These are phyloP conservation scores for Penicillium sp. DNA, from an alignment of 2,329 filamentous ascomycete species.

Conservation along the genomic window DNA sequence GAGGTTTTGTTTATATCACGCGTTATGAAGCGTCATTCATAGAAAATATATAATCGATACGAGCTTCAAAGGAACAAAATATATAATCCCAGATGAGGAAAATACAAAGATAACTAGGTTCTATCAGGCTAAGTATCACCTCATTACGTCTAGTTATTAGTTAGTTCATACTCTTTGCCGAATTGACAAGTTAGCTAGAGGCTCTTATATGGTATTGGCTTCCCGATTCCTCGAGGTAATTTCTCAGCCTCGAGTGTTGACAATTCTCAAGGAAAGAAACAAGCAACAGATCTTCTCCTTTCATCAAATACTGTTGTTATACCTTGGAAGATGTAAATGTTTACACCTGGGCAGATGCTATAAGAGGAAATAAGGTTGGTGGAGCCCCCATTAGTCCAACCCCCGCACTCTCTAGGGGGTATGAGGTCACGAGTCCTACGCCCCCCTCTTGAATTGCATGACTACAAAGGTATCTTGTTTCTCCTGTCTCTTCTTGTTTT, in stretches of 20 bases:
- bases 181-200: background rate
- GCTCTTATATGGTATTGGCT: background rate
- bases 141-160: too few relatives aligned
- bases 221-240: too few relatives aligned
- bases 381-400: background rate
- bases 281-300: background rate
- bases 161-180: background rate
- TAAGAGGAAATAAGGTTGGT: slow-evolving; percentile 4
- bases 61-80: background rate
- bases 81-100: background rate
- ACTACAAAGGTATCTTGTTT: background rate
- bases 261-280: background rate
- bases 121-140: background rate
- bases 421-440: slow-evolving; percentile 26
- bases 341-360: background rate
- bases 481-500: background rate
- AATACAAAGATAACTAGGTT: background rate
- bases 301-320: background rate
- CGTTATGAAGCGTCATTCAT: background rate
- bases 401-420: slow-evolving; percentile 20
- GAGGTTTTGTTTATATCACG: background rate
- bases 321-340: background rate
- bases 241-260: background rate
- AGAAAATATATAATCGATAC: background rate
- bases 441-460: slow-evolving; percentile 2